These are phyloP conservation scores for Suillus variegatus DNA, from an alignment of 768 basidiomycete species.

Conservation along the genomic window DNA sequence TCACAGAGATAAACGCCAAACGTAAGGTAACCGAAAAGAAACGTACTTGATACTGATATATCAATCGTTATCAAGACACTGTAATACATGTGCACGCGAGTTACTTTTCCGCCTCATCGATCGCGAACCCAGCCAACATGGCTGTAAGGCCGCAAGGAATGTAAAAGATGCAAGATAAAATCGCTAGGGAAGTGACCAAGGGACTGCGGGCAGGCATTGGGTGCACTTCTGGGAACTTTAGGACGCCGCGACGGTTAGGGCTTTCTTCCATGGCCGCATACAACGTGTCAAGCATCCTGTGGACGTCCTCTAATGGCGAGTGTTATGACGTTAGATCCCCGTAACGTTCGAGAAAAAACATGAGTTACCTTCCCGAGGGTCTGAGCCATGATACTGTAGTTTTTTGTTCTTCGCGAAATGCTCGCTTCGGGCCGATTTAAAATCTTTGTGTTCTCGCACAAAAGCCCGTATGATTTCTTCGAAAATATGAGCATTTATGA, in stretches of 20 bases:
- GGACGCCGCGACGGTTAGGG: neutral
- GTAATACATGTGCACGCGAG: too few relatives aligned
- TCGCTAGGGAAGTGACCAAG: neutral
- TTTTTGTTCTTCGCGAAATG: neutral
- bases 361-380: neutral
- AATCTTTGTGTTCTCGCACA: conserved; percentile 2
- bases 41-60: too few relatives aligned
- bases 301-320: neutral
- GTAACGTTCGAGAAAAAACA: neutral
- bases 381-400: neutral
- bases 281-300: conserved; percentile 1
- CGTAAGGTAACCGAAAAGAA: too few relatives aligned
- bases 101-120: neutral
- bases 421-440: neutral
- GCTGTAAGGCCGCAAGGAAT: neutral
- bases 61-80: too few relatives aligned
- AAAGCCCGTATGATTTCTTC: neutral
- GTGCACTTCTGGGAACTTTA: neutral
- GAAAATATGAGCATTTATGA: neutral
- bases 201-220: neutral
- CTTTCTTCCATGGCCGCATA: neutral
- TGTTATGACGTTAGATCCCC: neutral
- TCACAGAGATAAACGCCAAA: too few relatives aligned
- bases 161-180: neutral
- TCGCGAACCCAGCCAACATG: neutral